Base-by-base conservation (phyloP, 257 asterid species). In the Gentiana straminea region DNA sequence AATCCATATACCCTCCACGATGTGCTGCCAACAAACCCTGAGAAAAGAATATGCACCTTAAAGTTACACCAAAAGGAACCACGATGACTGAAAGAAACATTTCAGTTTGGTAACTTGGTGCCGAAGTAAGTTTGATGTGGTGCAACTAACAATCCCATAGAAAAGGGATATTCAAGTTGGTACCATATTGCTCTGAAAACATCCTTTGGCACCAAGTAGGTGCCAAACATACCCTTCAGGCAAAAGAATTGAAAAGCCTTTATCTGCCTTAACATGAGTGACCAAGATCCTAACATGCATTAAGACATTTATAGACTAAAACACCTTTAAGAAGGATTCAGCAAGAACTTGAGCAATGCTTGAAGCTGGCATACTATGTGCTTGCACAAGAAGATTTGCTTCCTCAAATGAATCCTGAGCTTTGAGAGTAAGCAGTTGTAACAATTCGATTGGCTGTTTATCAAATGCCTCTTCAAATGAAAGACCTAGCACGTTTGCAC, bases 1-100 rank as follows among this genome's bases (percentile, higher is more conserved):
- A 81, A 59, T 91, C 98, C 90, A 92, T 92, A 70, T 92, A 92
- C 55, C 98, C 98, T 62, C 98, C 98, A 78, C 98, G 97, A 77
- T 92, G 97, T 61, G 98, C 97, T 41, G 98, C 98, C 75, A 92
- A 75, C 61, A 92, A 76, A 70, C 98, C 98, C 98, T 92, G 79
- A 35, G 64, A 57, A 8, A 61, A 63, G 46, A 35, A 51, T 48
- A 51, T 43, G 33, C 35, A 65, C 33, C 55, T 57, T 34, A 58
- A 57, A 64, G 3, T 37, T 39, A 3, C 44, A 39, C 4, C 7
- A 7, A 39, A 39, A 39, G 44, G 44, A 39, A 39, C 44, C 44
- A 39, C 45, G 45, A 39, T 39, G 5, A 39, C 45, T 4, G 8
- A 24, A 24, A 24, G 24, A 24, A 24, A 24, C 24, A 24, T 24